Evolutionary conservation across 1,139 yeast species (phyloP).

Genomic region (Spathaspora sp.): DNA sequence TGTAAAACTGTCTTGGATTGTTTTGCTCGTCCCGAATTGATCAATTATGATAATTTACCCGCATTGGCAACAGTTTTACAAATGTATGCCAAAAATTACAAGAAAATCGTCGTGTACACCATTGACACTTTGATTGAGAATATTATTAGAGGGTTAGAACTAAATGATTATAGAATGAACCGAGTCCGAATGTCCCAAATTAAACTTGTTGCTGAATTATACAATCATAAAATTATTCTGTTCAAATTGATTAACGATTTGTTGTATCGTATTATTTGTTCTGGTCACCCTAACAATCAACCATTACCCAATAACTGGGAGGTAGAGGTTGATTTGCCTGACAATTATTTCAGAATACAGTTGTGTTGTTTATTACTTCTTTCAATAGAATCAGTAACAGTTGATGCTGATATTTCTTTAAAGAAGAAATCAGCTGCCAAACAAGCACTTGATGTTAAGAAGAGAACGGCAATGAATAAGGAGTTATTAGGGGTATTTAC

Average conservation of each 20-base stretch:
- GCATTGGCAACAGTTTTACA: slow-evolving; percentile 50
- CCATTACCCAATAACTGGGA: slow-evolving; percentile 50
- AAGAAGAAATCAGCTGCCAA: slow-evolving; percentile 10
- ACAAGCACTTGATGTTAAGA: slow-evolving; percentile 9
- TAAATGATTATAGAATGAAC: slow-evolving; percentile 58
- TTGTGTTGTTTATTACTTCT: slow-evolving; percentile 39
- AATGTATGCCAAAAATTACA: slow-evolving; percentile 32
- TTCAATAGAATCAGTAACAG: slow-evolving; percentile 15
- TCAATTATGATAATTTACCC: slow-evolving; percentile 56
- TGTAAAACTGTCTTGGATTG: slow-evolving; percentile 44
- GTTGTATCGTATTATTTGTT: slow-evolving; percentile 59
- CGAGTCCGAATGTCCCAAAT: slow-evolving; percentile 64
- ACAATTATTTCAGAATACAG: slow-evolving; percentile 72
- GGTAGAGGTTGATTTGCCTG: slow-evolving; percentile 55
- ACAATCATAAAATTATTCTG: slow-evolving; percentile 48
- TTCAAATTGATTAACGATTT: slow-evolving; percentile 51
- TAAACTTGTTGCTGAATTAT: slow-evolving; percentile 59
- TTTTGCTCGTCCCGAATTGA: slow-evolving; percentile 61
- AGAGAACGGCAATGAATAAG: slow-evolving; percentile 15
- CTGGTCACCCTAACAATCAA: slow-evolving; percentile 65
- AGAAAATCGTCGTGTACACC: slow-evolving; percentile 39
- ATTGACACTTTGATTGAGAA: slow-evolving; percentile 70
- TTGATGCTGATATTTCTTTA: slow-evolving; percentile 11
- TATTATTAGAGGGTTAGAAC: slow-evolving; percentile 65
- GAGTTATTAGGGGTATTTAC: slow-evolving; percentile 46